These are phyloP conservation scores for Rhizopogon vinicolor DNA, from an alignment of 768 basidiomycete genomes.

Conservation along the genomic window DNA sequence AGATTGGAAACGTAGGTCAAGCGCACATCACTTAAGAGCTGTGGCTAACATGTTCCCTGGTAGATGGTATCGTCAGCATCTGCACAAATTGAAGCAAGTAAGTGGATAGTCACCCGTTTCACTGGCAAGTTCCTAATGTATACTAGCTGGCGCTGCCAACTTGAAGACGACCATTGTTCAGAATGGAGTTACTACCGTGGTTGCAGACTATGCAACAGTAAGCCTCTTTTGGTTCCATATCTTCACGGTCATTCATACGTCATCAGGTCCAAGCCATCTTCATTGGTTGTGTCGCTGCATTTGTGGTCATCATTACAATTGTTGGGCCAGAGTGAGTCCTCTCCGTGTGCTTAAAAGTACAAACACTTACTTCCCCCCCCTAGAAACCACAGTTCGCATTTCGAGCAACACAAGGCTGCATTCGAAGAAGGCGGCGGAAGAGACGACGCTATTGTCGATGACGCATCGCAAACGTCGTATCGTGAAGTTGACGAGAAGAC, in stretches of 20 bases:
- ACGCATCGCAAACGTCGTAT: conserved; percentile 5
- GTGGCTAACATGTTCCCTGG: neutral
- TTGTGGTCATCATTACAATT: conserved; percentile 69
- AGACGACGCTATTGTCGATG: conserved; percentile 37
- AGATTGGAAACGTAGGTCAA: conserved; percentile 58
- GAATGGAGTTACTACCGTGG: conserved; percentile 34
- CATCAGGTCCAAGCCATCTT: conserved; percentile 4
- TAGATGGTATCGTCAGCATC: conserved; percentile 69
- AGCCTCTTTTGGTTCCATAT: neutral
- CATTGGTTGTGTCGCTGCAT: conserved; percentile 47
- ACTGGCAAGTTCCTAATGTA: neutral
- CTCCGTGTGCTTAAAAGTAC: neutral
- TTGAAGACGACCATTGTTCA: conserved; percentile 43
- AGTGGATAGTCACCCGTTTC: conserved; percentile 13
- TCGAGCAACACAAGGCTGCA: conserved; percentile 78
- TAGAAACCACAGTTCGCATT: conserved; percentile 73
- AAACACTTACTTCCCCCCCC: neutral
- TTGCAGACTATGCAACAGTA: conserved; percentile 60
- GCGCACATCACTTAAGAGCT: neutral
- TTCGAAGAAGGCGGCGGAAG: conserved; percentile 70
- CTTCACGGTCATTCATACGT: conserved; percentile 32
- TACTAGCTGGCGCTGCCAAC: conserved; percentile 57
- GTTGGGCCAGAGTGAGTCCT: conserved; percentile 71
- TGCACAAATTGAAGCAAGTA: conserved; percentile 76
- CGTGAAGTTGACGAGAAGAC: neutral